Evolutionary conservation across 805 yeast species (phyloP).

Genomic region (Yarrowia sp.): DNA sequence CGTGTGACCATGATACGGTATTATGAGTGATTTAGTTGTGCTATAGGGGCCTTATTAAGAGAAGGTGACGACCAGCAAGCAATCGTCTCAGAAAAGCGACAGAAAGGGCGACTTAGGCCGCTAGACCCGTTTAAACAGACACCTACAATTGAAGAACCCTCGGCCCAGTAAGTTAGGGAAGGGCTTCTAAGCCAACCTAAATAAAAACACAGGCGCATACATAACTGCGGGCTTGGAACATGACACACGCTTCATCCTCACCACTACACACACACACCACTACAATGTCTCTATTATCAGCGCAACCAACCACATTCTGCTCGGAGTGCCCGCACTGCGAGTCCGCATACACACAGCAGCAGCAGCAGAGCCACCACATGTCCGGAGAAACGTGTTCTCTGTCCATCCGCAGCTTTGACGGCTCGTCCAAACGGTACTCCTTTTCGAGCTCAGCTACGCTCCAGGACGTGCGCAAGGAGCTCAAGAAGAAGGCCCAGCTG

Average conservation of each 20-base stretch:
- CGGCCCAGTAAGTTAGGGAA: too few species aligned
- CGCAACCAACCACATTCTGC: slow-evolving; percentile 2
- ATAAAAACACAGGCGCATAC: too few species aligned
- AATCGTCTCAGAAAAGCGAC: too few species aligned
- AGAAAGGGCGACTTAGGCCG: too few species aligned
- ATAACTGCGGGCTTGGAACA: too few species aligned
- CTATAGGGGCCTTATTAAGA: too few species aligned
- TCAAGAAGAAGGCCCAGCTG: slow-evolving; percentile 5
- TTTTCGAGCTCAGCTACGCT: slow-evolving; percentile 11
- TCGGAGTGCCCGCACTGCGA: slow-evolving; percentile 25
- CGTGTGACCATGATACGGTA: too few species aligned
- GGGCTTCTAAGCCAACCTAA: too few species aligned
- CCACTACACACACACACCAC: not conserved
- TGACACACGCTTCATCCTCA: not conserved
- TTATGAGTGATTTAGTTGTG: too few species aligned
- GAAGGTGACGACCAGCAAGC: too few species aligned
- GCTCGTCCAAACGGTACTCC: slow-evolving; percentile 15
- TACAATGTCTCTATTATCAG: not conserved
- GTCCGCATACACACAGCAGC: not conserved
- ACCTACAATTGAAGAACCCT: too few species aligned
- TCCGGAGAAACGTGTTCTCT: slow-evolving; percentile 3
- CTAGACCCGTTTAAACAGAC: too few species aligned
- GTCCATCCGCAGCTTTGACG: slow-evolving; percentile 22
- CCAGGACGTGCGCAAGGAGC: slow-evolving; percentile 22
- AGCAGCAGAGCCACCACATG: not conserved